Conservation (phyloP, 768 basidiomycete genomes). For the Rhodotorula paludigena region DNA sequence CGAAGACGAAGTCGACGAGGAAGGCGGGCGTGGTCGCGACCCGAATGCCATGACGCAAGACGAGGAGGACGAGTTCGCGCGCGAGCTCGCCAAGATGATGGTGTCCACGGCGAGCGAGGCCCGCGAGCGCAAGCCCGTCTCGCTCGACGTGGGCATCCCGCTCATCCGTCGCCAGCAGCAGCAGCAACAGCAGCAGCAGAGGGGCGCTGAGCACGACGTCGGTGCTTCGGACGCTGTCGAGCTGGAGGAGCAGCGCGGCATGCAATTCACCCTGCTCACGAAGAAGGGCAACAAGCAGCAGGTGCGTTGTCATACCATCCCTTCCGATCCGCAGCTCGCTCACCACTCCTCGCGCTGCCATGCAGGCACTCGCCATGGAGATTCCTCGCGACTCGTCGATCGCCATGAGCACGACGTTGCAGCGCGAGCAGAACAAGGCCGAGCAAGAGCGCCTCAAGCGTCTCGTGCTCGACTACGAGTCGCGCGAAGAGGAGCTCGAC, state of each 20-base stretch:
- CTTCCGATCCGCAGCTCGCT: background rate
- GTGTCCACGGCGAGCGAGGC: slow-evolving; percentile 62
- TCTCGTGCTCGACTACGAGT: slow-evolving; percentile 69
- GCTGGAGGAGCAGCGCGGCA: slow-evolving; percentile 45
- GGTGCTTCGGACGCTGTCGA: background rate
- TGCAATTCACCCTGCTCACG: slow-evolving; percentile 88
- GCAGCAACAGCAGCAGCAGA: no score
- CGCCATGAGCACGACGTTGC: slow-evolving; percentile 81
- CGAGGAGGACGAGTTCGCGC: slow-evolving; percentile 82
- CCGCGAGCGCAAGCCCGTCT: slow-evolving; percentile 61
- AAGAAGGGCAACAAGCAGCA: slow-evolving; percentile 91
- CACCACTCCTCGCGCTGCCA: background rate
- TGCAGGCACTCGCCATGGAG: slow-evolving; percentile 74
- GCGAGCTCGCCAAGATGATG: slow-evolving; percentile 91
- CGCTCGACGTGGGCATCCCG: slow-evolving; percentile 34
- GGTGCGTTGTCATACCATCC: slow-evolving; percentile 58
- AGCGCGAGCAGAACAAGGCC: slow-evolving; percentile 87
- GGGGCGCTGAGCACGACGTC: slow-evolving; percentile 41
- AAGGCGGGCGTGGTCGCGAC: slow-evolving; percentile 30
- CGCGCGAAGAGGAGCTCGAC: slow-evolving; percentile 33
- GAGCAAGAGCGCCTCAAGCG: slow-evolving; percentile 96
- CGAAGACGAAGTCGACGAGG: slow-evolving; percentile 17
- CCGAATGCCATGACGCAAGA: slow-evolving; percentile 40
- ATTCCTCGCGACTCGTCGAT: slow-evolving; percentile 82
- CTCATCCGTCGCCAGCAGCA: slow-evolving; percentile 9